phyloP scores from a whole-genome alignment of 2,329 filamentous ascomycete genomes.

The Cercospora sesami region DNA sequence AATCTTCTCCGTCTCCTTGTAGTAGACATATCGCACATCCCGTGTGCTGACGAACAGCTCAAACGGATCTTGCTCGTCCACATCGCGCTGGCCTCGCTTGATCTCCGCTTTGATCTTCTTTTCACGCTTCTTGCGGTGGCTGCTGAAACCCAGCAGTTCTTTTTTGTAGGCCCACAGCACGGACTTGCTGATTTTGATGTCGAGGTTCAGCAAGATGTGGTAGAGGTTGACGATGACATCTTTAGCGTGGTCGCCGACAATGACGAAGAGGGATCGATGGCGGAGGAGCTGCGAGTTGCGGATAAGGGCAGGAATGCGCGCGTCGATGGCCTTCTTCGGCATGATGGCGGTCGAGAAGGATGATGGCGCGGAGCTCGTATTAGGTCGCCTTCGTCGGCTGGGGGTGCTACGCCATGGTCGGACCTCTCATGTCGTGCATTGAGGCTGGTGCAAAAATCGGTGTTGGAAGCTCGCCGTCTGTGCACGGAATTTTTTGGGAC shows the following conservation, averaged over 20 bases:
- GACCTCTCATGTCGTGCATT: background rate
- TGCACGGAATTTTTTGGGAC: conserved; percentile 1
- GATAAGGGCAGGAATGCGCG: conserved; percentile 86
- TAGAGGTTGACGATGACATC: conserved; percentile 95
- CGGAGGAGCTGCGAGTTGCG: conserved; percentile 91
- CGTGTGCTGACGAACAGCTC: conserved; percentile 95
- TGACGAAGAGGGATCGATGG: conserved; percentile 96
- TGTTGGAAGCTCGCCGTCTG: background rate
- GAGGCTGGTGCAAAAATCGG: background rate
- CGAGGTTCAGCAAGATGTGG: conserved; percentile 85
- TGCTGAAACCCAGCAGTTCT: conserved; percentile 90
- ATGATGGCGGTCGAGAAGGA: conserved; percentile 41
- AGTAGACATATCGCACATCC: conserved; percentile 98
- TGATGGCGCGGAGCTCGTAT: background rate
- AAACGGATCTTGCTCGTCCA: conserved; percentile 91
- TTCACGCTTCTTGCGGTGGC: conserved; percentile 96
- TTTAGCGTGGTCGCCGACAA: conserved; percentile 91
- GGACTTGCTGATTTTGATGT: conserved; percentile 92
- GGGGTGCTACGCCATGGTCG: background rate
- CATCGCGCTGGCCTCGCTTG: conserved; percentile 88
- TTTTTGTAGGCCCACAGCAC: conserved; percentile 99
- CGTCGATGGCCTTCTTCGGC: conserved; percentile 67
- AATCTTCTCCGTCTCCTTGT: conserved; percentile 99
- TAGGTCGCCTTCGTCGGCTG: conserved; percentile 6
- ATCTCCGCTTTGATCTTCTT: conserved; percentile 98